Evolutionary conservation across 352 stramenopile genomes (phyloP).

Genomic region (Halophytophthora polymorphica): DNA sequence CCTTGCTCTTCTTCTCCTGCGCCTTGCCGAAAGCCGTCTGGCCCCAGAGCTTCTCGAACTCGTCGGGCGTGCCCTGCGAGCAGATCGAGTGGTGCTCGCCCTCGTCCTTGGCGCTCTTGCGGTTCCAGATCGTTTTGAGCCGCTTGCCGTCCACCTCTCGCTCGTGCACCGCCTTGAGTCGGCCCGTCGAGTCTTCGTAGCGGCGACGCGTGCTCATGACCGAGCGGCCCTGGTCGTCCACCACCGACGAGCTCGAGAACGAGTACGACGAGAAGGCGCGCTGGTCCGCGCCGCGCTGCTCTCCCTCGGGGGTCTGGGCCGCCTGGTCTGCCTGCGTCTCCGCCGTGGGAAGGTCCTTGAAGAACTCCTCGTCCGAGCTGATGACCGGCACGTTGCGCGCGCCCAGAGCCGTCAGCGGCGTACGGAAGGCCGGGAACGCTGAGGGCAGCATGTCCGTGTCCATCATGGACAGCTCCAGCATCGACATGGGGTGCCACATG

Average conservation of each 20-base stretch:
- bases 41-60: conserved; percentile 76
- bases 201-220: conserved; percentile 70
- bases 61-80: conserved; percentile 47
- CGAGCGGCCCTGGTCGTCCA: conserved; percentile 63
- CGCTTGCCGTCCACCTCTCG: conserved; percentile 57
- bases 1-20: conserved; percentile 55
- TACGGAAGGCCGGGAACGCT: conserved; percentile 5
- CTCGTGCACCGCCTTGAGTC: conserved; percentile 81
- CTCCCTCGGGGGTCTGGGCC: conserved; percentile 14
- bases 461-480: conserved; percentile 83
- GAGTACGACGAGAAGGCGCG: conserved; percentile 73
- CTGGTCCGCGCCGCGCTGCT: conserved; percentile 24
- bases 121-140: conserved; percentile 80
- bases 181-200: conserved; percentile 80
- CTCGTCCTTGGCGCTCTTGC: conserved; percentile 55
- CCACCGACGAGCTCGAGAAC: conserved; percentile 67
- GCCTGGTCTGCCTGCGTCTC: conserved; percentile 29
- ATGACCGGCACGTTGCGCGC: conserved; percentile 34
- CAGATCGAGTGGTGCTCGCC: conserved; percentile 64
- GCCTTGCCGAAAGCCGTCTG: conserved; percentile 69
- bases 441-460: conserved; percentile 50
- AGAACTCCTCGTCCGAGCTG: conserved; percentile 74
- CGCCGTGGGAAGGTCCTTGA: conserved; percentile 59
- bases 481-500: conserved; percentile 77
- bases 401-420: conserved; percentile 29